Base-by-base conservation (phyloP, 495 filamentous ascomycete species). In the Aspergillus bridgeri region DNA sequence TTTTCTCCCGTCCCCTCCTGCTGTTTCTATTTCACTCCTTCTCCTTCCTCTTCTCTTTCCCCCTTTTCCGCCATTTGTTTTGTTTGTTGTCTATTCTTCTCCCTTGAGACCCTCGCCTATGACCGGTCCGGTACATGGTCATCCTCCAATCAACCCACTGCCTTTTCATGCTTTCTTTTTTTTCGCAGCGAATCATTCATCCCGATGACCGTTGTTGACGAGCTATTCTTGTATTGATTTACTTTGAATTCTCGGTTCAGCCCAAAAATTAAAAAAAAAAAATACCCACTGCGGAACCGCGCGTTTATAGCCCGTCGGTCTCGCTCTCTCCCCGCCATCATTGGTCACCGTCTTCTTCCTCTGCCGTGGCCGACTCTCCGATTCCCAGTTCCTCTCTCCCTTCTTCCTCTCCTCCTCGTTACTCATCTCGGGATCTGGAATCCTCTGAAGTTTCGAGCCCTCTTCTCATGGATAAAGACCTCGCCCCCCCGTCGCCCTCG, bases 391-490 rank as follows among this genome's bases (percentile, higher is more conserved):
- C 7, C 43, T 50, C 47, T 49, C 47, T 49, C 47, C 21, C 48
- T 24, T 7, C 17, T 47, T 23, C 22, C n/a, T 47, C 15, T 18
- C 45, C 47, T 46, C 38, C 52, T 17, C 51, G 33, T 42, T 42
- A 7, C 38, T 23, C 18, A 51, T 45, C 15, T 53, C 22, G 23
- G 44, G n/a, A 47, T 56, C 53, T 33, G 24, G 42, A n/a, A 52
- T 42, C 50, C 29, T 42, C 15, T 8, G 17, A 24, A 50, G 17
- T 27, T 33, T 20, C 51, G 54, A 33, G 18, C 25, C 46, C 48
- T 42, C 42, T 53, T 50, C 27, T 51, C 60, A 76, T 76, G 73
- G 65, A 71, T 47, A 71, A 67, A 68, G 70, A 76, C 52, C 61
- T 59, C 3, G 49, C 61, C 21, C 55, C 62, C 29, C 64, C 63